Base-by-base conservation (phyloP, 1,284 basidiomycete species). In the Melampsora larici-populina region DNA sequence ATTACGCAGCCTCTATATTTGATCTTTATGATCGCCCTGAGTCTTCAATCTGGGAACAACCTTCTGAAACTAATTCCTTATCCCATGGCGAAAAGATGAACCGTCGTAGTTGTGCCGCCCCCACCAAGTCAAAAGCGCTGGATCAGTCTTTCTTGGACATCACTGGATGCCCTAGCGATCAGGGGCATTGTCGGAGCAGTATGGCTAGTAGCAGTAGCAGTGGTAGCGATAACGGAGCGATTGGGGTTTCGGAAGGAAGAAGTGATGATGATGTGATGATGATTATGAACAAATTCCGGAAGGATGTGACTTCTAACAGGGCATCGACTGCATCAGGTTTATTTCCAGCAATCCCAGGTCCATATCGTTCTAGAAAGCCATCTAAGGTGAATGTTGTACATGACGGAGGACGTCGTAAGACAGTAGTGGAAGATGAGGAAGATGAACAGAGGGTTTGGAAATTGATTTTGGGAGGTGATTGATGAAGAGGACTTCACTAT, bases 1-100 rank as follows among this genome's bases (percentile, higher is more conserved):
- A 76, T 58, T 76, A 68, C n/a, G 73, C 73, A 18, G 49, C 65
- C 15, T 76, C 73, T 15, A 76, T 76, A 5, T 55, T 76, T 1
- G 73, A 76, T 67, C 46, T 76, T 8, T 76, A 76, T 33, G 73
- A 40, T 2, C 2, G 43, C 40, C 64, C 58, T 8, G 33, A 62
- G 11, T 29, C 31, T n/a, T 60, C 65, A 15, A 36, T 36, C 36
- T 36, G 36, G 36, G 36, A 36, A 36, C 36, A 36, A 36, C 36
- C 36, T 3, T 36, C 5, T 36, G 36, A 3, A 36, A 36, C 36
- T 36, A 36, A 36, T 36, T 18, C 62, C 2, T 6, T 17, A 13
- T 36, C 71, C 18, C 26, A 33, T 55, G 11, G 48, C 1, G 15
- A 24, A 18, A 26, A 17, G 63, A 18, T 33, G 21, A 74, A 64